Conservation (phyloP, 176 grass and related monocot genomes). For the Areca catechu region DNA sequence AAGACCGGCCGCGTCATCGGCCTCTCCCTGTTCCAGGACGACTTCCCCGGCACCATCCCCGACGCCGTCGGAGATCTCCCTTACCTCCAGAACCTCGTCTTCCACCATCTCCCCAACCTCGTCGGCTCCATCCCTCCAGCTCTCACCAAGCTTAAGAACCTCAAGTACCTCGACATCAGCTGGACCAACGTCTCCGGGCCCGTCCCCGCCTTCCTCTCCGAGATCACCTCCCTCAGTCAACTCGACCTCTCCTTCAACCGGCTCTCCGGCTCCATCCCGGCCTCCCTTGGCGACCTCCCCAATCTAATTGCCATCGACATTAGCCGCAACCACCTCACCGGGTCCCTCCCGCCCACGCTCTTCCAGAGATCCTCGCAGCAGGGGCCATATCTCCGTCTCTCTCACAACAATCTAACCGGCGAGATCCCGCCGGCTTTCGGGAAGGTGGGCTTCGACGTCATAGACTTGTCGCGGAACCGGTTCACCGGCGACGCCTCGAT, state of each 20-base stretch:
- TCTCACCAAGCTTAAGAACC: constrained; percentile 39
- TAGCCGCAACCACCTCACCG: constrained; percentile 60
- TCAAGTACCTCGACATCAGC: constrained; percentile 41
- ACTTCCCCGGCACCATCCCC: constrained; percentile 32
- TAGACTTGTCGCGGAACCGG: constrained; percentile 57
- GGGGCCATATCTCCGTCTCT: constrained; percentile 1
- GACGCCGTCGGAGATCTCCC: constrained; percentile 45
- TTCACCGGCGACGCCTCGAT: constrained; percentile 51
- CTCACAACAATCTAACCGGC: constrained; percentile 22
- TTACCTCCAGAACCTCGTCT: constrained; percentile 36
- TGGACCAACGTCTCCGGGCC: constrained; percentile 60
- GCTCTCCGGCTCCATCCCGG: constrained; percentile 49
- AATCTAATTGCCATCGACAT: constrained; percentile 54
- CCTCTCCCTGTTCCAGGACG: constrained; percentile 23
- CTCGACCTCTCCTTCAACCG: constrained; percentile 52
- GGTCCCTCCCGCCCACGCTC: constrained; percentile 12
- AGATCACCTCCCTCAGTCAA: constrained; percentile 22
- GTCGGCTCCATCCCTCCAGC: constrained; percentile 44
- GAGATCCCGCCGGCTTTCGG: constrained; percentile 36
- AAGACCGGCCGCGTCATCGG: constrained; percentile 25
- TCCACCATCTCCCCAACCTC: constrained; percentile 38
- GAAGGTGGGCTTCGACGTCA: constrained; percentile 15
- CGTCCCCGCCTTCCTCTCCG: constrained; percentile 27
- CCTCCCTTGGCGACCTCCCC: constrained; percentile 20
- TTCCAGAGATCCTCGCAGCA: neutral